Conservation (phyloP, 805 yeast genomes). For the Kodamaea laetipori region DNA sequence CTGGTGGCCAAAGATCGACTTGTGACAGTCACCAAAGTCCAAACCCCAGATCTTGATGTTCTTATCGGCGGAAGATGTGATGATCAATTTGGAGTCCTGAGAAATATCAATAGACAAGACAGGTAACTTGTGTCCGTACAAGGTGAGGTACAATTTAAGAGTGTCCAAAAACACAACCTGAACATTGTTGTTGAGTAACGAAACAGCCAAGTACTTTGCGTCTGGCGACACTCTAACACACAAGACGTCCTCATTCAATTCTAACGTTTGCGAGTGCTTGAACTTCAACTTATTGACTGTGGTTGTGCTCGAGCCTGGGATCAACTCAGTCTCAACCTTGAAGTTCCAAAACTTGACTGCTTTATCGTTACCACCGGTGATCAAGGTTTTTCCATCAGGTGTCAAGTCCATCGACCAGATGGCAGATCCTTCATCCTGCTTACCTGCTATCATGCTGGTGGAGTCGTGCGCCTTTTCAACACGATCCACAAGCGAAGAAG, state of each 20-base stretch:
- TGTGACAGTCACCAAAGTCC: conserved; percentile 98
- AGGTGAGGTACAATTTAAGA: conserved; percentile 80
- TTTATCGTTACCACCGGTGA: conserved; percentile 95
- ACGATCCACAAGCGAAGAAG: conserved; percentile 70
- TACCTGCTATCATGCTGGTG: conserved; percentile 10
- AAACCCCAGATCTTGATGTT: conserved; percentile 98
- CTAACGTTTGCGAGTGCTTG: conserved; percentile 77
- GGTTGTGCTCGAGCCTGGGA: conserved; percentile 64
- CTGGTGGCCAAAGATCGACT: conserved; percentile 94
- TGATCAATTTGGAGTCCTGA: conserved; percentile 78
- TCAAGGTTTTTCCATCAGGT: conserved; percentile 78
- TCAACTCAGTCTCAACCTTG: conserved; percentile 61
- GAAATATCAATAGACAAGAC: conserved; percentile 92
- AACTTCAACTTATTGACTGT: conserved; percentile 57
- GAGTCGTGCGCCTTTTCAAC: conserved; percentile 65
- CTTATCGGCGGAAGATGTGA: conserved; percentile 96
- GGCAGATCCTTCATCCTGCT: conserved; percentile 46
- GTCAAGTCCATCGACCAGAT: conserved; percentile 90
- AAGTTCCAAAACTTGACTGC: conserved; percentile 88
- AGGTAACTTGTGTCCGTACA: conserved; percentile 96
- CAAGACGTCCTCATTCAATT: conserved; percentile 82
- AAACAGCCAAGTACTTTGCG: conserved; percentile 72
- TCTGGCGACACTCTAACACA: conserved; percentile 81
- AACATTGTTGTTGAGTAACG: conserved; percentile 90
- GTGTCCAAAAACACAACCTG: conserved; percentile 89